Evolutionary conservation across 306 rosid genomes (phyloP), one percentile per base, ranked within the genome.

Genomic region (Prunus davidiana): DNA sequence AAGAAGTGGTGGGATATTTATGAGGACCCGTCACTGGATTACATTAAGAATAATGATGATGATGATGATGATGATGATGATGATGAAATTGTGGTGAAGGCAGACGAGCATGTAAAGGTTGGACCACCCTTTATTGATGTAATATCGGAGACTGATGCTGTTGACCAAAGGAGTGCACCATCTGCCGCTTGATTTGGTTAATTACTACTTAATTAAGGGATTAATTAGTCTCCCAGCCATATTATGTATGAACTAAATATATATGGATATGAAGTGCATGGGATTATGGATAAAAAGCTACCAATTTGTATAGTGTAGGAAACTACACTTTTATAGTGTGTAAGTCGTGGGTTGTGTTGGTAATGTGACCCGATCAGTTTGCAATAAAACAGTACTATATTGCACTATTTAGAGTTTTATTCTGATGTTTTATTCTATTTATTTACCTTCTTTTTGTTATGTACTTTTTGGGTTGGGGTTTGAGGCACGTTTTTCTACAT

Each of bases 1-100:
- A 79, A 79, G 79, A 82, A 74, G 8, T 87, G 90, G 90, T 71
- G 86, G 84, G 90, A 84, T 1, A 76, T 87, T 12, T 87, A 84
- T 28, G 79, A 82, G 6, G 90, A 87, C 46, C 64, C 79, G 32
- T 82, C 85, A 13, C 38, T 87, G 83, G 88, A 84, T 24, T 86
- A 75, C 63, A 80, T 75, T n/a, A 73, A 67, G 18, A 25, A 32
- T 5, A 20, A 32, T 67, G 32, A 72, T 27, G 28, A 28, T 4
- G 30, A 72, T 25, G 27, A 28, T 4, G 32, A 49, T 15, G 19
- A 22, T 24, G 25, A 49, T 15, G 18, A n/a, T n/a, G n/a, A 30
- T 67, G 30, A 49, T 15, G 19, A 22, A 51, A 10, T 30, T 27
- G 54, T 15, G 28, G 50, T 54, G 64, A 52, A 63, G 3, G 63